Conservation (phyloP, 1,284 basidiomycete genomes). For the Cryptococcus sp. region DNA sequence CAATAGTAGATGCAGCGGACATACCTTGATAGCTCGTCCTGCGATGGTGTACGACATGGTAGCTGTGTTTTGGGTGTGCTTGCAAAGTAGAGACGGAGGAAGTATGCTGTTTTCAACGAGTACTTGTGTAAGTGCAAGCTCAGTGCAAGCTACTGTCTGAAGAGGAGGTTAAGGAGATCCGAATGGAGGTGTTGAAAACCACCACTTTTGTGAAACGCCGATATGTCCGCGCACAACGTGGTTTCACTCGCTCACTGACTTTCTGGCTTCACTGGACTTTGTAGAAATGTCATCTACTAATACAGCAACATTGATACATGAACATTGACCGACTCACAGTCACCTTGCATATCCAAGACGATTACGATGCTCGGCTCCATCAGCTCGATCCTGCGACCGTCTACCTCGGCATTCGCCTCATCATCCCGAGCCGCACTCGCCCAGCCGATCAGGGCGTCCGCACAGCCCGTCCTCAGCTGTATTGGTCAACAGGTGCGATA, state of each 20-base stretch:
- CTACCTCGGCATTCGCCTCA: conserved; percentile 35
- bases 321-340: background rate
- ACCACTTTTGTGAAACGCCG: conserved; percentile 26
- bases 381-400: conserved; percentile 18
- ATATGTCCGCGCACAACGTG: conserved; percentile 18
- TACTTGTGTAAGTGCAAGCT: background rate
- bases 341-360: background rate
- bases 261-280: background rate
- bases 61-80: conserved; percentile 8
- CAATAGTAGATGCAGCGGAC: too few relatives aligned
- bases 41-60: conserved; percentile 55
- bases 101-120: background rate
- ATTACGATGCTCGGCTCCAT: conserved; percentile 30
- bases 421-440: conserved; percentile 27
- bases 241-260: background rate
- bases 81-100: conserved; percentile 1
- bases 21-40: conserved; percentile 53
- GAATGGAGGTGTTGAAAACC: conserved; percentile 1
- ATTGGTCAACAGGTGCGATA: conserved; percentile 47
- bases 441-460: conserved; percentile 11
- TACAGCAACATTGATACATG: background rate
- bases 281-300: conserved; percentile 1
- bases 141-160: background rate
- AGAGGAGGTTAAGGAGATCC: background rate
- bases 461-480: conserved; percentile 1